Evolutionary conservation across 768 basidiomycete genomes (phyloP).

Genomic region (Mycena albidolilacea): DNA sequence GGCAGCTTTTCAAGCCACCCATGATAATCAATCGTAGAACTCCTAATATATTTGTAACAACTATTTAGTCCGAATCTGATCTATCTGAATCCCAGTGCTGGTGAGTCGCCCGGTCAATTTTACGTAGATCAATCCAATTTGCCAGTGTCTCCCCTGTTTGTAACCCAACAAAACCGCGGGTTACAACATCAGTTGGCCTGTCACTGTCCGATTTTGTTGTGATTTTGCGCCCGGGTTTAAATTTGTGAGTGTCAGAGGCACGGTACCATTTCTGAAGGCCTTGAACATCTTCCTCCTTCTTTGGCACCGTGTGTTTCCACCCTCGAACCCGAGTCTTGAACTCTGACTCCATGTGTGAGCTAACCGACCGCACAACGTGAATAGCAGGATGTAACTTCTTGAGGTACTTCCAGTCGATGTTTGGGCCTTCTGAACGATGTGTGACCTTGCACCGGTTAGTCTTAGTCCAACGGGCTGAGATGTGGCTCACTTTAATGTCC

Average conservation of each 20-base stretch:
- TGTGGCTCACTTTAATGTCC: slow-evolving; percentile 16
- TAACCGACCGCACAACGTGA: slow-evolving; percentile 34
- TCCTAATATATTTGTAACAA: too few relatives aligned
- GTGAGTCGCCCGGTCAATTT: too few relatives aligned
- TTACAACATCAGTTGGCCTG: too few relatives aligned
- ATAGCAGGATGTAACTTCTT: slow-evolving; percentile 39
- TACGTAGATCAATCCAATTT: too few relatives aligned
- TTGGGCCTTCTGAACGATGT: slow-evolving; percentile 40
- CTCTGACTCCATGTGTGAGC: slow-evolving; percentile 33
- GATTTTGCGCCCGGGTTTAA: neutral
- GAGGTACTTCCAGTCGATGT: slow-evolving; percentile 40
- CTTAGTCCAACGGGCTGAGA: too few relatives aligned
- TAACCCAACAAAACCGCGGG: too few relatives aligned
- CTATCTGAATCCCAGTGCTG: too few relatives aligned
- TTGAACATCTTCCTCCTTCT: neutral
- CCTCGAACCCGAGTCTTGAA: slow-evolving; percentile 23
- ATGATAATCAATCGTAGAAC: too few relatives aligned
- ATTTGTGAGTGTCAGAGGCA: neutral
- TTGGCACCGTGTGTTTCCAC: slow-evolving; percentile 38
- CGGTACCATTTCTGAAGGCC: neutral
- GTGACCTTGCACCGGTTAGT: slow-evolving; percentile 33
- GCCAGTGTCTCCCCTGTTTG: too few relatives aligned
- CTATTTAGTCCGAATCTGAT: too few relatives aligned
- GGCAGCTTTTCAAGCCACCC: neutral
- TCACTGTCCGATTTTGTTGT: neutral